A percentile compares a stretch with the other conserved stretches of the same genome.
These are phyloP conservation scores for Colletotrichum eleusines DNA, from an alignment of 2,329 filamentous ascomycete genomes.

Conservation along the genomic window DNA sequence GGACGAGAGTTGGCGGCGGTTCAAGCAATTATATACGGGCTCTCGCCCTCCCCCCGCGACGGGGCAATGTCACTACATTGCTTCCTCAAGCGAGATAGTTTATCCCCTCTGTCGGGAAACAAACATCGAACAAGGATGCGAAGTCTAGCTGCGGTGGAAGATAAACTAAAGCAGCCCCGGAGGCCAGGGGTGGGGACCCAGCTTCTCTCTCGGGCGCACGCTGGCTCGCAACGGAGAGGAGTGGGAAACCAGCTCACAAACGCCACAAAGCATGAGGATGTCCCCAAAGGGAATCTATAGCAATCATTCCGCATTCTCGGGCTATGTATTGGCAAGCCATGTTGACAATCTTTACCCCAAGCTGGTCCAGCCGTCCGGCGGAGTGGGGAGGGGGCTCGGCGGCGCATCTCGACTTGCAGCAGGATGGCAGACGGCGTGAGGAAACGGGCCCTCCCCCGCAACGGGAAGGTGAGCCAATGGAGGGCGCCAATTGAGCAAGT, in stretches of 20 bases:
- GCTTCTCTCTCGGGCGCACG: neutral
- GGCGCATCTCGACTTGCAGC: neutral
- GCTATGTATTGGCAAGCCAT: neutral
- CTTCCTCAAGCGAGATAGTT: conserved; percentile 8
- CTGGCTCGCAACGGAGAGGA: neutral
- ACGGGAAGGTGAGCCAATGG: conserved; percentile 34
- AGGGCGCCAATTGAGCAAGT: conserved; percentile 46
- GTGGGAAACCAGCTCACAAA: conserved; percentile 10
- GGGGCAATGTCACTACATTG: neutral
- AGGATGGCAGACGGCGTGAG: neutral
- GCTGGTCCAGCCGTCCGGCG: neutral
- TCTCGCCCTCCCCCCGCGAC: neutral
- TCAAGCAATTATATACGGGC: conserved; percentile 21
- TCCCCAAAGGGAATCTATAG: neutral
- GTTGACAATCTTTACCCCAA: neutral
- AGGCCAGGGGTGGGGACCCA: neutral
- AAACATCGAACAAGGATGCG: conserved; percentile 7
- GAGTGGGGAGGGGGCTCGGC: too few species aligned
- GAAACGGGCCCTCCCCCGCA: conserved; percentile 3
- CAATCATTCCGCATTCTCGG: neutral
- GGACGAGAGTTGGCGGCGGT: neutral
- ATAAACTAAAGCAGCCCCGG: neutral
- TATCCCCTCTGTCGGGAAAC: conserved; percentile 17
- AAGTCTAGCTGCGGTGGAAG: conserved; percentile 16
- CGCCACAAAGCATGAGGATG: conserved; percentile 15